A percentile compares a stretch with the other conserved stretches of the same genome.
Conservation (phyloP, 495 filamentous ascomycete species). For the Tuber magnatum region DNA sequence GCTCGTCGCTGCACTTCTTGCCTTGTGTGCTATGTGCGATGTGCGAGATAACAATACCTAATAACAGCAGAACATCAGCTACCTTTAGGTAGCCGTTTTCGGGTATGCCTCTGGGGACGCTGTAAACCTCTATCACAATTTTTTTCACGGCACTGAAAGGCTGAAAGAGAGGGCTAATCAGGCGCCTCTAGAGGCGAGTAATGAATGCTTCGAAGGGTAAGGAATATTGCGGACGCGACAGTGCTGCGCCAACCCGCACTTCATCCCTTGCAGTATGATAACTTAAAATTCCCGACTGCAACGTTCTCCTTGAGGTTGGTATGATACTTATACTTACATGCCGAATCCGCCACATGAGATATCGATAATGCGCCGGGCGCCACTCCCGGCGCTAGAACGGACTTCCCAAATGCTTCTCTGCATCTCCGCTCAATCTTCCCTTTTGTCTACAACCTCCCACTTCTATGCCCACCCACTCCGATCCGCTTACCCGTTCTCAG, state of each 20-base stretch:
- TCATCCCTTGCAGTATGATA: background rate
- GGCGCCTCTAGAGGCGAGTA: no score
- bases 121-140: background rate
- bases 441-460: no score
- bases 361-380: background rate
- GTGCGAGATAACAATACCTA: background rate
- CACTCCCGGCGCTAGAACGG: background rate
- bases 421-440: background rate
- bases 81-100: no score
- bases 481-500: background rate
- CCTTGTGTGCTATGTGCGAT: background rate
- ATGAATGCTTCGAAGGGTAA: no score
- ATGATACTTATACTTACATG: no score
- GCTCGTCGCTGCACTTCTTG: background rate
- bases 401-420: background rate
- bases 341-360: background rate
- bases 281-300: background rate
- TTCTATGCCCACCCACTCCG: background rate
- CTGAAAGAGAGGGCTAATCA: no score
- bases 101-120: no score
- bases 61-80: no score
- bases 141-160: no score
- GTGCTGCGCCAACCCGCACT: background rate
- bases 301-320: background rate
- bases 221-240: no score